A percentile compares a stretch with the other conserved stretches of the same genome.
Evolutionary conservation across 2,329 filamentous ascomycete genomes (phyloP).

Genomic region (Cordyceps cicadae): DNA sequence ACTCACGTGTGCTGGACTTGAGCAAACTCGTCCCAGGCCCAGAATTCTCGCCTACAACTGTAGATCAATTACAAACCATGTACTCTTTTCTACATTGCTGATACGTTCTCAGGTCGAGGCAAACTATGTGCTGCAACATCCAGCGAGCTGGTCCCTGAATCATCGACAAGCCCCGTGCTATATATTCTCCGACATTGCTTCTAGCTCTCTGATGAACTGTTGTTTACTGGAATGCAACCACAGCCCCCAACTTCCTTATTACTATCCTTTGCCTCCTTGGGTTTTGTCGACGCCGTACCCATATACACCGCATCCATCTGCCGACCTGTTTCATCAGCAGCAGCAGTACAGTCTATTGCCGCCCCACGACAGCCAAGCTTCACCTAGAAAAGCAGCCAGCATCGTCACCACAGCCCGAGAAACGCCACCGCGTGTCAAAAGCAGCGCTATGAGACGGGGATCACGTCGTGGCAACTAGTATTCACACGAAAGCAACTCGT

Average conservation of each 20-base stretch:
- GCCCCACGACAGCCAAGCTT: background rate
- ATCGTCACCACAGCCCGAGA: background rate
- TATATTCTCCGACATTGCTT: background rate
- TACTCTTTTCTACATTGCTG: background rate
- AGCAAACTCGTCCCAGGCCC: background rate
- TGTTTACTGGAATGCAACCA: background rate
- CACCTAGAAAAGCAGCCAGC: background rate
- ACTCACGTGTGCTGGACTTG: background rate
- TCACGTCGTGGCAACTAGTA: constrained; percentile 11
- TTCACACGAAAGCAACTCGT: constrained; percentile 10
- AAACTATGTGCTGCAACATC: background rate
- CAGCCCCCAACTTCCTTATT: background rate
- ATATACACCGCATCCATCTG: background rate
- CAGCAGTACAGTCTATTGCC: background rate
- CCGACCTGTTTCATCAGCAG: background rate
- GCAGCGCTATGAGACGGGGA: background rate
- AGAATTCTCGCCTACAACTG: background rate
- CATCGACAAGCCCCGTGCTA: background rate
- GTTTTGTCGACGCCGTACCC: background rate
- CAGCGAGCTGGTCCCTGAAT: background rate
- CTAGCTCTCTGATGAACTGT: background rate
- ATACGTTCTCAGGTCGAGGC: background rate
- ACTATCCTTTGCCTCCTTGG: background rate
- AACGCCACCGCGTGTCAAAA: background rate
- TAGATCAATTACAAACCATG: background rate